Evolutionary conservation across 2,329 filamentous ascomycete genomes (phyloP), one percentile per base, ranked within the genome.

Genomic region (Myriangium duriaei): DNA sequence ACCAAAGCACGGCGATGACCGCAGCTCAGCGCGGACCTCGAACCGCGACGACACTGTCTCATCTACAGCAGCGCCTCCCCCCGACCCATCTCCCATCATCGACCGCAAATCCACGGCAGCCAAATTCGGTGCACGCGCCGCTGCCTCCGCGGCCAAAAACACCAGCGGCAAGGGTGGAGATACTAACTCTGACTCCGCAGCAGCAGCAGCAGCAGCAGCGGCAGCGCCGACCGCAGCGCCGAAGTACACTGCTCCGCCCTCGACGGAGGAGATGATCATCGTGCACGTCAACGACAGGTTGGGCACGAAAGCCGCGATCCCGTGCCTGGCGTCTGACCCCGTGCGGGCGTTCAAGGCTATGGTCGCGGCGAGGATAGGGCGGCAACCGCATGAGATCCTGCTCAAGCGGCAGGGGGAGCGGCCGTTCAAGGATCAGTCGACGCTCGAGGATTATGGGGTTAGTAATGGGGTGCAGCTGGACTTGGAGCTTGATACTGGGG

Each of bases 261-360:
- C 55, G 28, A 62, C 67, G 4, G 81, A 92, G 54, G 79, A 85
- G 40, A 92, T 95, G 81, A 95, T 96, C 48, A 74, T 93, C 36
- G 87, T 96, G 12, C 76, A 88, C 52, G 77, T 96, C 54, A 96
- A 96, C 57, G 88, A 96, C 60, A 74, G 88, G n/a, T 66, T 96
- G 24, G 88, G 88, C 10, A 95, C 88, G n/a, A 94, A 94, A 54
- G 84, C 87, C 11, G 81, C 83, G 37, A 91, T 96, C 46, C 88
- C 88, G 0, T 95, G 87, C 56, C 67, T 94, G 41, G 78, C 83
- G 1, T 81, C 76, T 3, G 88, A 96, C 61, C 79, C 78, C 5
- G 79, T 95, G 47, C 79, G 79, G 46, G 71, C 87, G 43, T 85
- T 95, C 64, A 95, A 95, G 63, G 79, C 86, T 32, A 80, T 92